Base-by-base conservation (phyloP, 495 filamentous ascomycete species). In the Hypoxylon fuscum region DNA sequence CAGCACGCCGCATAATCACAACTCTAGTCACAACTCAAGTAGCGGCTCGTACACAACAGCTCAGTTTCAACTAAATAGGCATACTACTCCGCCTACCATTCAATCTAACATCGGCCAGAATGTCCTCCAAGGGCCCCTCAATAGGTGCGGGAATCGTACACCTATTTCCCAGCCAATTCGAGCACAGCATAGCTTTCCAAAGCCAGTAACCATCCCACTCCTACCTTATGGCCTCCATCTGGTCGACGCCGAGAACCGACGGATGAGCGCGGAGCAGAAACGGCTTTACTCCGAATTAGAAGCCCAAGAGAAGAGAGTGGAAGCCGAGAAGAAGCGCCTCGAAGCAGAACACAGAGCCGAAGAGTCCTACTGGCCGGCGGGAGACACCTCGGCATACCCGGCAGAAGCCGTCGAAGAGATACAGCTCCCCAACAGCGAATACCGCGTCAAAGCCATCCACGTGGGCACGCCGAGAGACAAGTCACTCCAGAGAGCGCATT, bases 391-490 rank as follows among this genome's bases (percentile, higher is more conserved):
- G 5, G n/a, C 9, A 2, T 50, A 40, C 15, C 38, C 47, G 11
- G 58, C 58, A 8, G 46, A 53, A 7, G 14, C n/a, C 8, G 45
- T 9, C 12, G 47, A 22, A 5, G 17, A 46, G 27, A 0, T 58
- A 0, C 21, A 45, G 12, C 15, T 54, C 0, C 47, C 47, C 2
- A 41, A 23, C 17, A 48, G 40, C 52, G 22, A 59, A 9, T 58
- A 18, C 17, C 64, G 63, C 42, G 53, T 53, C 20, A n/a, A 40
- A 3, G 59, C 59, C 1, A 29, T 67, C 22, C 50, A 29, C 38
- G 21, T 67, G 7, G 64, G 64, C 27, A 34, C 1, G 10, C 38
- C 49, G 17, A 18, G 12, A 1, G 21, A 15, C 2, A 20, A n/a
- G n/a, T n/a, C n/a, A n/a, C n/a, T n/a, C n/a, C n/a, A n/a, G 20